phyloP scores from a whole-genome alignment of 495 filamentous ascomycete genomes.

The Lepraria neglecta region DNA sequence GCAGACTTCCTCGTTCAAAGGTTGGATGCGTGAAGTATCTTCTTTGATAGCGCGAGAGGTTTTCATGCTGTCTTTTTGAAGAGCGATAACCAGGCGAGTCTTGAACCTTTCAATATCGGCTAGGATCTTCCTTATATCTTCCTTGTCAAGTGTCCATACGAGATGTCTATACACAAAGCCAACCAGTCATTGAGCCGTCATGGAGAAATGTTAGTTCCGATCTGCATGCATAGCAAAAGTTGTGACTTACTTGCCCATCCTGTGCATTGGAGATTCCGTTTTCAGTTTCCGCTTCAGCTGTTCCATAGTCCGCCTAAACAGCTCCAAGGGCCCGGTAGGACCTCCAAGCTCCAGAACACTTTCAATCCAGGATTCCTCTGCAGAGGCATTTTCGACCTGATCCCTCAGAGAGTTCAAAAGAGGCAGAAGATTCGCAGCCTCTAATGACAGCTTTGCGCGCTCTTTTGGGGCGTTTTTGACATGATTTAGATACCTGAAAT shows the following conservation, averaged over 20 bases:
- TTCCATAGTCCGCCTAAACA: slow-evolving; percentile 9
- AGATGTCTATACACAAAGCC: not conserved
- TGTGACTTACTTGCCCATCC: not conserved
- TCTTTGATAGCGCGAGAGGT: not conserved
- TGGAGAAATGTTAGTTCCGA: too few relatives aligned
- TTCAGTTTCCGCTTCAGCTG: slow-evolving; percentile 9
- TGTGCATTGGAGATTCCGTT: not conserved
- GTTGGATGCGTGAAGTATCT: not conserved
- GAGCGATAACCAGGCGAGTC: not conserved
- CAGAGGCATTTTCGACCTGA: not conserved
- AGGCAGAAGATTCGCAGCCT: slow-evolving; percentile 13
- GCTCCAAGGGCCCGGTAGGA: slow-evolving; percentile 6
- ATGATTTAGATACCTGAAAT: slow-evolving; percentile 10
- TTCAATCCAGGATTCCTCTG: slow-evolving; percentile 1
- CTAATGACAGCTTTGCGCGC: slow-evolving; percentile 5
- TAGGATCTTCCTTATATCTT: not conserved
- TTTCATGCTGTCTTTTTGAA: not conserved
- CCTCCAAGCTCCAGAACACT: not conserved
- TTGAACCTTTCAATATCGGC: not conserved
- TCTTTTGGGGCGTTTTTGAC: slow-evolving; percentile 14
- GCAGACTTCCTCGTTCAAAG: not conserved
- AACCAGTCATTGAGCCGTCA: not conserved
- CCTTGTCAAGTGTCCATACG: slow-evolving; percentile 1
- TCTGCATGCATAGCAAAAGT: not conserved
- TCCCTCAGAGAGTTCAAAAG: slow-evolving; percentile 2